Evolutionary conservation across 495 filamentous ascomycete species (phyloP).

Genomic region (Ramalina intermedia): DNA sequence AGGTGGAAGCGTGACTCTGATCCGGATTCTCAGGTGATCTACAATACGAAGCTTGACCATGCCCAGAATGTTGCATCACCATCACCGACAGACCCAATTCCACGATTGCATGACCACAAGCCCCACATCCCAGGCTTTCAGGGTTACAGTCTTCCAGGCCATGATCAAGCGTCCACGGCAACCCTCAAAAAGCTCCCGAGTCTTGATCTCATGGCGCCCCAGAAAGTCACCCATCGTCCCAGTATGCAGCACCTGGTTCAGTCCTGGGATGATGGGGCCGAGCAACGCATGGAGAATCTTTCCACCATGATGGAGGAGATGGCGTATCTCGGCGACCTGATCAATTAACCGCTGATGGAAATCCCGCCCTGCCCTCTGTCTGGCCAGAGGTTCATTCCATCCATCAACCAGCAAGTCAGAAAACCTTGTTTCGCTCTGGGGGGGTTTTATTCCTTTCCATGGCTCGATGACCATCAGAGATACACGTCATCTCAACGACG

Average conservation of each 20-base stretch:
- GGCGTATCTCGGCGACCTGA: slow-evolving; percentile 37
- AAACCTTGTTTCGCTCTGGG: too few species aligned
- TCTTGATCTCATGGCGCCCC: neutral
- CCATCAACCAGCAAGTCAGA: too few species aligned
- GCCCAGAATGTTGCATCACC: neutral
- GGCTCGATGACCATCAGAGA: too few species aligned
- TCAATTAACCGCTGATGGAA: slow-evolving; percentile 12
- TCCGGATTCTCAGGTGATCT: neutral
- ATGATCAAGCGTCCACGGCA: slow-evolving; percentile 10
- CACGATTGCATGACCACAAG: neutral
- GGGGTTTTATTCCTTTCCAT: too few species aligned
- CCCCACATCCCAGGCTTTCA: slow-evolving; percentile 4
- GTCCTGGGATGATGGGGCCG: slow-evolving; percentile 23
- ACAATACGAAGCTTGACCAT: neutral
- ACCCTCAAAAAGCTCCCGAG: slow-evolving; percentile 12
- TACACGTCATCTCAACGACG: too few species aligned
- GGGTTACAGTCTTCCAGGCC: slow-evolving; percentile 13
- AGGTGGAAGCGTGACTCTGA: slow-evolving; percentile 1
- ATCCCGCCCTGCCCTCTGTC: too few species aligned
- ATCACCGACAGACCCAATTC: neutral
- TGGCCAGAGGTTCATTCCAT: too few species aligned
- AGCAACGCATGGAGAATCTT: slow-evolving; percentile 22
- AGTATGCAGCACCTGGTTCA: slow-evolving; percentile 11
- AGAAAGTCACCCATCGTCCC: neutral
- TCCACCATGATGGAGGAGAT: slow-evolving; percentile 37